phyloP scores from a whole-genome alignment of 805 yeast genomes.

The Candida sakaeoensis region DNA sequence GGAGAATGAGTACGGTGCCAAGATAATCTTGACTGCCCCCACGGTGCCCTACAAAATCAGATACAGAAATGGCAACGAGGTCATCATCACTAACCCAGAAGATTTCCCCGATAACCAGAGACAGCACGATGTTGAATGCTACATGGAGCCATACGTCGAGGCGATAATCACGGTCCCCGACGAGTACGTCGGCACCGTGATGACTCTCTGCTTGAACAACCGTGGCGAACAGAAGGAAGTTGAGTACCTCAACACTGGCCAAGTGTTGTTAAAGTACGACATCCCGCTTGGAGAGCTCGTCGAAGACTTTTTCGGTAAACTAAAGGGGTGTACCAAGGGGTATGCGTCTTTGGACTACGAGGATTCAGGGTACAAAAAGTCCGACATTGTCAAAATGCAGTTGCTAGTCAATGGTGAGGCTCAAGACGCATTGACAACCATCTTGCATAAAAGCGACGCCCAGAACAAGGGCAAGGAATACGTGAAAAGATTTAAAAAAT shows the following conservation, averaged over 20 bases:
- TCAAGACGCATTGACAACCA: slow-evolving; percentile 89
- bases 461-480: slow-evolving; percentile 72
- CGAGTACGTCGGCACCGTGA: slow-evolving; percentile 84
- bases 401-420: slow-evolving; percentile 83
- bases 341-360: slow-evolving; percentile 94
- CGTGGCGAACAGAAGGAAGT: slow-evolving; percentile 81
- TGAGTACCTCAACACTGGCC: slow-evolving; percentile 73
- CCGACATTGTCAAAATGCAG: slow-evolving; percentile 84
- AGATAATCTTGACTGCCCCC: slow-evolving; percentile 88
- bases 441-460: slow-evolving; percentile 79
- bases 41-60: slow-evolving; percentile 87
- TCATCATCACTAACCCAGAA: slow-evolving; percentile 81
- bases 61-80: slow-evolving; percentile 60
- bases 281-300: slow-evolving; percentile 87
- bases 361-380: slow-evolving; percentile 78
- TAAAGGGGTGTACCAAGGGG: slow-evolving; percentile 86
- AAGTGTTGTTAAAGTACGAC: slow-evolving; percentile 73
- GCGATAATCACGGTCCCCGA: slow-evolving; percentile 88
- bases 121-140: slow-evolving; percentile 44
- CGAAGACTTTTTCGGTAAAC: slow-evolving; percentile 91
- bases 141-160: slow-evolving; percentile 84
- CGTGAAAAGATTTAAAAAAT: slow-evolving; percentile 79
- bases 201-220: slow-evolving; percentile 78
- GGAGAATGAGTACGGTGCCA: slow-evolving; percentile 91
- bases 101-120: slow-evolving; percentile 72